Conservation (phyloP, 2,329 filamentous ascomycete species). For the Colletotrichum siamense region DNA sequence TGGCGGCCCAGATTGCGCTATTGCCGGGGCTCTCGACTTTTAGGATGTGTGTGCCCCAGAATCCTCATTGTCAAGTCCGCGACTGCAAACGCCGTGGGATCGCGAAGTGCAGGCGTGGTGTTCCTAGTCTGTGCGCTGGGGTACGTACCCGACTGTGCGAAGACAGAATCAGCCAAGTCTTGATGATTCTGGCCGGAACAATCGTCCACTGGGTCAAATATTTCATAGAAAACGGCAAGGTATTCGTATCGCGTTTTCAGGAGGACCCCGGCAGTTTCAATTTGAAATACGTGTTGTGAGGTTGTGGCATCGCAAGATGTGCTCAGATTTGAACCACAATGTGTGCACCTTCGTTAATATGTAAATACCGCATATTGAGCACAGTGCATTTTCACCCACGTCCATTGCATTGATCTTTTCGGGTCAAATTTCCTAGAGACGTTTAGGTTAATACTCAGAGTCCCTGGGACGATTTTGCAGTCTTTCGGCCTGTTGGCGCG, state of each 20-base stretch:
- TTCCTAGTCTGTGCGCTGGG: not conserved
- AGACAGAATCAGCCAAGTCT: not conserved
- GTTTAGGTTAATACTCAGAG: fast-evolving
- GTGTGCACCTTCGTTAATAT: not conserved
- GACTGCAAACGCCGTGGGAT: not conserved
- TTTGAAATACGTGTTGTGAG: not conserved
- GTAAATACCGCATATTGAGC: not conserved
- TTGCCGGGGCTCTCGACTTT: not conserved
- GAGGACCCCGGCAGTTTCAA: fast-evolving
- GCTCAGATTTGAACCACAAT: not conserved
- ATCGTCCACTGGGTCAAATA: not conserved
- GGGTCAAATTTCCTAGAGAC: fast-evolving
- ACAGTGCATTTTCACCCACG: not conserved
- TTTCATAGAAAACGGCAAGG: not conserved
- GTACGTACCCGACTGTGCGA: not conserved
- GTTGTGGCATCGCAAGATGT: not conserved
- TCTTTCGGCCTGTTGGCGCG: not conserved
- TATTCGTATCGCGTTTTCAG: fast-evolving
- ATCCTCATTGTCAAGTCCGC: not conserved
- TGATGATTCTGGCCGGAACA: not conserved
- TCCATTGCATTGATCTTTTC: not conserved
- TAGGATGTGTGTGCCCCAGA: not conserved
- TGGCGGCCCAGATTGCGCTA: not conserved
- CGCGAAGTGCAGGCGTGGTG: not conserved
- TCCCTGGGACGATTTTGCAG: not conserved